These are phyloP conservation scores for Calonectria hongkongensis DNA, from an alignment of 2,329 filamentous ascomycete species.

Conservation along the genomic window DNA sequence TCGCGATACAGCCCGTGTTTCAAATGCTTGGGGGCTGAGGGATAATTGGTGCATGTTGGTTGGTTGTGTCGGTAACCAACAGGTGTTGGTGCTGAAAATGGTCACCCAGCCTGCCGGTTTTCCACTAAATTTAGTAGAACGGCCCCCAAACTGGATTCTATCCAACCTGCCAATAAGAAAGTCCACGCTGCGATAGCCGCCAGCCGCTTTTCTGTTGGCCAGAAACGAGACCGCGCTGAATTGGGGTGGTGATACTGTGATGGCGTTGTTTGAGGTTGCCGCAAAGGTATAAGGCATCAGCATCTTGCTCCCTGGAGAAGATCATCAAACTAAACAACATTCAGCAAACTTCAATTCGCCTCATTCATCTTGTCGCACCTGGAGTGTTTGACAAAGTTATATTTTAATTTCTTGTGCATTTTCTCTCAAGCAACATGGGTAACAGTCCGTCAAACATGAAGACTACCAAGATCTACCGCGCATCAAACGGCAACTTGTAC, in stretches of 20 bases:
- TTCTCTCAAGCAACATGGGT: background rate
- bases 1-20: background rate
- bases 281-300: slow-evolving; percentile 9
- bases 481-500: slow-evolving; percentile 6
- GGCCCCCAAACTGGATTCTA: background rate
- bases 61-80: slow-evolving; percentile 17
- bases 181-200: background rate
- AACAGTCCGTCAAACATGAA: background rate
- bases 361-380: slow-evolving; percentile 5
- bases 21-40: background rate
- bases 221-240: background rate
- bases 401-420: slow-evolving; percentile 4
- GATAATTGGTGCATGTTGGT: background rate
- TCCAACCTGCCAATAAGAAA: background rate
- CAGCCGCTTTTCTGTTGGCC: background rate
- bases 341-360: background rate
- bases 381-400: background rate
- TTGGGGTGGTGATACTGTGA: background rate
- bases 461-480: slow-evolving; percentile 8
- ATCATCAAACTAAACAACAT: background rate
- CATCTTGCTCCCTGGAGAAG: background rate
- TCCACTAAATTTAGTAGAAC: slow-evolving; percentile 10
- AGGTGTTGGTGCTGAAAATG: background rate
- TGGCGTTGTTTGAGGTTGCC: background rate
- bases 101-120: background rate